Evolutionary conservation across 2,329 filamentous ascomycete species (phyloP), one percentile per base, ranked within the genome.

Genomic region (Torrubiella hemipterigena): DNA sequence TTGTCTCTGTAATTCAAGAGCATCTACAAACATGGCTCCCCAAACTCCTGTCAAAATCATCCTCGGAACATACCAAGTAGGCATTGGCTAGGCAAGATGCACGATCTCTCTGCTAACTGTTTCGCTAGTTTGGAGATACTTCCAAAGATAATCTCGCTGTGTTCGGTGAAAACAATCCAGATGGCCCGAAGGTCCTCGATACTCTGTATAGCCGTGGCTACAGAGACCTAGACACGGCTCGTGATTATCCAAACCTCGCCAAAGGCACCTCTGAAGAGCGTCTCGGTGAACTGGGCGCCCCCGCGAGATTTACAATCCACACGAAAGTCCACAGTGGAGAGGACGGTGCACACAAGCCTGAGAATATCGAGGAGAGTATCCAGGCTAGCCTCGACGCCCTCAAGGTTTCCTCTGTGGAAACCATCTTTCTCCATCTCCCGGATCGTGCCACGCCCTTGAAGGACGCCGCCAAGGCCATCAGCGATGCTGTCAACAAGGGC

Each of bases 351-450:
- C 54, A 59, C 31, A 36, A 35, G 7, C 44, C 45, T 7, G 38
- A 37, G 10, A 47, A 49, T 1, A 36, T 60, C 15, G 35, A 44
- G 1, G 30, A 37, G 6, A 46, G 47, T 14, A 45, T 61, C 9
- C 37, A 54, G 6, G 36, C 31, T 3, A 58, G 55, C 4, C 42
- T 60, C 4, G 41, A 46, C 2, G 44, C 33, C 0, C 38, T 60
- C 2, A 44, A 48, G 10, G 25, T 38, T 17, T 23, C 33, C 9
- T 25, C 38, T 24, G 42, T 58, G 18, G 48, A 57, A 33, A 41
- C 56, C 15, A 53, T 55, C 42, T 60, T 57, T 31, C 54, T 63
- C n/a, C 62, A 67, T 39, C 51, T 51, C 5, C 63, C 62, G 1
- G 65, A 69, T 38, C 50, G 58, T 3, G 32, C 46, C 3, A 63